Base-by-base conservation (phyloP, 345 rosid species). In the Gossypium anomalum region DNA sequence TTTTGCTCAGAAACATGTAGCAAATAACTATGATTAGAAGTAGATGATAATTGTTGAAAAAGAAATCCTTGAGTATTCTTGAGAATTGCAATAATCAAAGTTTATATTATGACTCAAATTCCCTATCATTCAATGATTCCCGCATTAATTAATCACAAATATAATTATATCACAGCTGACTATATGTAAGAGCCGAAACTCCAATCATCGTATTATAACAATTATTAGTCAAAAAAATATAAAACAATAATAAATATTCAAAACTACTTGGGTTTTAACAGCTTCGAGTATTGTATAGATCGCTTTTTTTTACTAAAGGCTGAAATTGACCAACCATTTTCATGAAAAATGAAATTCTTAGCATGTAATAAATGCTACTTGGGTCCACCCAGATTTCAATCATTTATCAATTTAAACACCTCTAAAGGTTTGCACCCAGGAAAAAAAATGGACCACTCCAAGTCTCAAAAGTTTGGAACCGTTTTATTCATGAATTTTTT, bases 291-390 rank as follows among this genome's bases (percentile, higher is more conserved):
- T 7, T 23, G 19, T 3, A 14, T 23, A 47, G 29, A n/a, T 15
- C 17, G 17, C 41, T 3, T 17, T 25, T 25, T 23, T 23, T 9
- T 48, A 34, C 41, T 34, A 48, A 67, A 23, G 57, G 2, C 41
- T 14, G 71, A 47, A 47, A 48, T 2, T 47, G 71, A 47, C 58
- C 71, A 51, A 51, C 23, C 59, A 25, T 49, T 49, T 49, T 49
- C 23, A 51, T 51, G 14, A 49, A 16, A 48, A 69, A 27, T 14
- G 9, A 15, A 51, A 16, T 8, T 5, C 5, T 16, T 69, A 52
- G 16, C 72, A 25, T 29, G 60, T 27, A 43, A 69, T 69, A 69
- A 69, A 51, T 69, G 45, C 60, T 69, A 51, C 47, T 51, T 3
- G 29, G 44, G 20, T 16, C 45, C 45, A 48, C 71, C 59, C 27